phyloP scores from a whole-genome alignment of 768 basidiomycete species.

The Panus rudis region DNA sequence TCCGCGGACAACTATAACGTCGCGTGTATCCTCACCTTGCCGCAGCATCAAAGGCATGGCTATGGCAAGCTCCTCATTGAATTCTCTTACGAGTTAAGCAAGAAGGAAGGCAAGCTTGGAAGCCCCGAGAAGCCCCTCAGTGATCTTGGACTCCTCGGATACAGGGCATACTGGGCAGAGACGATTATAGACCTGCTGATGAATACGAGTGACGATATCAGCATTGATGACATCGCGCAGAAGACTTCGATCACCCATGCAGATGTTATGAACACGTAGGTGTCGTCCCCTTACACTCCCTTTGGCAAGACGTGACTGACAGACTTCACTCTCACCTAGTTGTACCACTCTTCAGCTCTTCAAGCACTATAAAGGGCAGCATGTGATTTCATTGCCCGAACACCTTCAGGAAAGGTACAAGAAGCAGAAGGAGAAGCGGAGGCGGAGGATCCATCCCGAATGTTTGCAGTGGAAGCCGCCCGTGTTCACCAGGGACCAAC shows the following conservation, averaged over 20 bases:
- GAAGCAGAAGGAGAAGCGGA: slow-evolving; percentile 72
- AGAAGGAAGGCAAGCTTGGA: slow-evolving; percentile 91
- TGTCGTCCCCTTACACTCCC: slow-evolving; percentile 15
- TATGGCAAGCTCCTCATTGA: slow-evolving; percentile 95
- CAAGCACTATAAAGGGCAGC: slow-evolving; percentile 92
- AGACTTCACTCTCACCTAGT: slow-evolving; percentile 37
- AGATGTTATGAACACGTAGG: slow-evolving; percentile 98
- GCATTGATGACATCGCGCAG: slow-evolving; percentile 96
- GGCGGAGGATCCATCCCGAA: slow-evolving; percentile 73
- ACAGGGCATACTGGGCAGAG: slow-evolving; percentile 96
- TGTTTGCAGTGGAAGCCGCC: slow-evolving; percentile 92
- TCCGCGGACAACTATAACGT: slow-evolving; percentile 97
- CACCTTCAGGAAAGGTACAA: slow-evolving; percentile 87
- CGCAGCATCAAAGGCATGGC: slow-evolving; percentile 94
- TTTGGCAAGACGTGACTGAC: slow-evolving; percentile 4
- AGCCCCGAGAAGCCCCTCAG: slow-evolving; percentile 97
- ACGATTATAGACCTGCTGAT: slow-evolving; percentile 88
- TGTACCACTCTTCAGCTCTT: slow-evolving; percentile 92
- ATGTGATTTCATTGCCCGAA: slow-evolving; percentile 89
- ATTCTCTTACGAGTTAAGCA: slow-evolving; percentile 96
- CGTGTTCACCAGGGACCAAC: slow-evolving; percentile 82
- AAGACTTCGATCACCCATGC: slow-evolving; percentile 91
- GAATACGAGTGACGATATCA: slow-evolving; percentile 62
- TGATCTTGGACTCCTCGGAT: slow-evolving; percentile 88
- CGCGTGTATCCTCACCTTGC: slow-evolving; percentile 96